Conservation (phyloP, 257 asterid genomes). For the Rhazya stricta region DNA sequence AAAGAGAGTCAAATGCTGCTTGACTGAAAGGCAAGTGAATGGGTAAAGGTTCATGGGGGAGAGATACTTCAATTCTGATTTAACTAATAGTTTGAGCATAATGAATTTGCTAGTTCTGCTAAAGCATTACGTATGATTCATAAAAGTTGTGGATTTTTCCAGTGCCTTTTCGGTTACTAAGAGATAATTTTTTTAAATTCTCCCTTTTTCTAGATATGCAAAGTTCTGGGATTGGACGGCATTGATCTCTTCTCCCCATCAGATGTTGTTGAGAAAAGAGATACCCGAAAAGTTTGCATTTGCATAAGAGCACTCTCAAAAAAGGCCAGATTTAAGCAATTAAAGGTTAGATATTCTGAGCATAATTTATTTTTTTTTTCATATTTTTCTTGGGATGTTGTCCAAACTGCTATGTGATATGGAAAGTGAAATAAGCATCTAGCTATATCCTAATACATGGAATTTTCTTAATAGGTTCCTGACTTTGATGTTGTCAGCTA, state of each 20-base stretch:
- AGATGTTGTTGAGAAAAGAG: constrained; percentile 81
- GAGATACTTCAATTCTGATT: too few species aligned
- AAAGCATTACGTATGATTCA: neutral
- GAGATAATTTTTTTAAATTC: neutral
- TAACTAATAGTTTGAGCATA: neutral
- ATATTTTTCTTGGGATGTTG: constrained; percentile 8
- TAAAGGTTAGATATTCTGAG: constrained; percentile 43
- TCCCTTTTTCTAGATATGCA: constrained; percentile 50
- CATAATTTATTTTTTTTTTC: neutral
- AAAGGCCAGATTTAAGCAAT: constrained; percentile 73
- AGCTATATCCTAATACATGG: neutral
- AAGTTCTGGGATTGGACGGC: constrained; percentile 80
- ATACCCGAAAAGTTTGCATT: constrained; percentile 78
- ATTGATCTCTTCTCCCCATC: constrained; percentile 94
- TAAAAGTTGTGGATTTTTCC: neutral
- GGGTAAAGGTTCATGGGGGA: too few species aligned
- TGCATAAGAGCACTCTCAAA: constrained; percentile 81
- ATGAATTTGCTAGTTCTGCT: neutral
- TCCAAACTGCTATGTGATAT: constrained; percentile 2
- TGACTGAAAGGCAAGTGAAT: neutral
- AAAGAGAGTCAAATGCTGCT: neutral
- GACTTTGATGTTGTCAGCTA: constrained; percentile 63
- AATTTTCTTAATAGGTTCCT: constrained; percentile 50
- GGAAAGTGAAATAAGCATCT: neutral
- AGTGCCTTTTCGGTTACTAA: neutral